These are phyloP conservation scores for Fraxinus sp. DNA, from an alignment of 305 asterid genomes.

Conservation along the genomic window DNA sequence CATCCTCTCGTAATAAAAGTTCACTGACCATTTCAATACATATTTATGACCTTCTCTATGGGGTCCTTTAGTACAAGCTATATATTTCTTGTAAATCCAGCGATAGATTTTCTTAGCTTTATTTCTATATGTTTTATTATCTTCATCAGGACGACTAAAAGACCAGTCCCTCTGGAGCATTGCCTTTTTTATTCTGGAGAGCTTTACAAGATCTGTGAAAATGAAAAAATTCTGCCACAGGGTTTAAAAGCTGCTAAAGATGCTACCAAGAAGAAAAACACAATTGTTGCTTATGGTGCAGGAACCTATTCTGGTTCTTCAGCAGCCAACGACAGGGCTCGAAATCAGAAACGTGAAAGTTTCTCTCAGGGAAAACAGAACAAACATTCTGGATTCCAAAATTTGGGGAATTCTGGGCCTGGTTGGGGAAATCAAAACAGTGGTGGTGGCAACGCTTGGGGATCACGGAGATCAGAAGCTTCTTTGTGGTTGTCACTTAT, in stretches of 20 bases:
- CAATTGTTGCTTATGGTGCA: slow-evolving; percentile 43
- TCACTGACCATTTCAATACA: slow-evolving; percentile 8
- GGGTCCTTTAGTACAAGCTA: slow-evolving; percentile 3
- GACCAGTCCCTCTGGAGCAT: slow-evolving; percentile 99
- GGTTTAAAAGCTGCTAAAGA: slow-evolving; percentile 91
- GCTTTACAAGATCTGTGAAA: slow-evolving; percentile 85
- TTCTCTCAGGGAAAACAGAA: slow-evolving; percentile 59
- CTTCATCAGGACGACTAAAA: slow-evolving; percentile 73
- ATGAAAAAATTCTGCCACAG: slow-evolving; percentile 72
- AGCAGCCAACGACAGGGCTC: slow-evolving; percentile 60
- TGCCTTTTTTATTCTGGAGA: slow-evolving; percentile 90
- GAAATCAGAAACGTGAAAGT: slow-evolving; percentile 55
- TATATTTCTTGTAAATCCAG: not conserved
- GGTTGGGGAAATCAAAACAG: slow-evolving; percentile 51
- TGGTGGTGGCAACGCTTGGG: slow-evolving; percentile 48
- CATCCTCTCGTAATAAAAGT: slow-evolving; percentile 26
- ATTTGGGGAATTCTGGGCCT: slow-evolving; percentile 48
- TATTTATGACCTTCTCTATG: slow-evolving; percentile 18
- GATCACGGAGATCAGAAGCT: slow-evolving; percentile 82
- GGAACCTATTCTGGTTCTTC: slow-evolving; percentile 55
- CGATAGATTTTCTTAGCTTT: slow-evolving; percentile 15
- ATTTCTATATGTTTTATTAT: slow-evolving; percentile 17
- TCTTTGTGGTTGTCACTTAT: slow-evolving; percentile 79
- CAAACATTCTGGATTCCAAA: slow-evolving; percentile 70
- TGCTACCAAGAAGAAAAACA: slow-evolving; percentile 55